Base-by-base conservation (phyloP, 257 asterid species). In the Primulina eburnea region DNA sequence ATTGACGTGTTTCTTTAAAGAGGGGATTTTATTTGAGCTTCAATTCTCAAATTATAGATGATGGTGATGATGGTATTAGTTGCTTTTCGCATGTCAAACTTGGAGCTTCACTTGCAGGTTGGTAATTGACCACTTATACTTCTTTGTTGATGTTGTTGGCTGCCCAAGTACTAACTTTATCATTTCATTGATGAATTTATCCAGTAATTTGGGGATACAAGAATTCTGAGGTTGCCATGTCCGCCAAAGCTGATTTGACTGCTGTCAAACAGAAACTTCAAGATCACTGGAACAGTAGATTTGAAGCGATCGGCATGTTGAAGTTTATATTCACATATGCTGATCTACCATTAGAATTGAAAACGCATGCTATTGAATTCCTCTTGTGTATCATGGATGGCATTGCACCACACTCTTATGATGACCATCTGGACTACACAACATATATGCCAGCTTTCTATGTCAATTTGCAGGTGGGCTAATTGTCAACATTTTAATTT, bases 61-160 rank as follows among this genome's bases (percentile, higher is more conserved):
- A 76, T 43, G 70, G 76, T 7, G 92, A 84, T 65, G 86, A 80
- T 76, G 78, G 5, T 40, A 56, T 77, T 77, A 75, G 72, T 81
- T 86, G 86, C 82, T 93, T 90, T 87, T 90, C 96, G 72, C 82
- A 78, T 75, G 88, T 89, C 81, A 82, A 81, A 76, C 92, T 77
- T 68, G 99, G 99, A 75, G 95, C 96, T 59, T 77, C 86, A 69
- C 86, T 89, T 69, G 83, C 89, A 83, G 97, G 97, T 90, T 75
- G 21, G 68, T 75, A 62, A 60, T 70, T 68, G 73, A 57, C 37
- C 35, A 71, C 58, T 47, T 72, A 18, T 65, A 59, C 60, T 71
- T 64, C 70, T 50, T 70, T 53, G 12, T 29, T 70, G 77, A 32
- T 68, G 63, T 61, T 73, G 60, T 66, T 71, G 59, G 62, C 56